A percentile compares a stretch with the other conserved stretches of the same genome.
These are phyloP conservation scores for Psilocybe subaeruginosa DNA, from an alignment of 768 basidiomycete species.

Conservation along the genomic window DNA sequence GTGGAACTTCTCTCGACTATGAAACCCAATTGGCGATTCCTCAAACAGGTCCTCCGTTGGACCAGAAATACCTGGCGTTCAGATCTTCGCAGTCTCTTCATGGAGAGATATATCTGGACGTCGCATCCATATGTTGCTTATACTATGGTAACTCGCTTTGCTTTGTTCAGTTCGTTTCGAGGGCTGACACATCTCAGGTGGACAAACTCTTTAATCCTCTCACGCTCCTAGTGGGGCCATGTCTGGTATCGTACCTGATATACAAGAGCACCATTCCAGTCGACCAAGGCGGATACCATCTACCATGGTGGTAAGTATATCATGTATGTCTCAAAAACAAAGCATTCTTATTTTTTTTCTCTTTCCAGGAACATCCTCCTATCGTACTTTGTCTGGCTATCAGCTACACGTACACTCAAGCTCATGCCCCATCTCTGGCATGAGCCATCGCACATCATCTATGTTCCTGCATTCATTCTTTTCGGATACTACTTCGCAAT, in stretches of 20 bases:
- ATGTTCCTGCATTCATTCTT: slow-evolving; percentile 83
- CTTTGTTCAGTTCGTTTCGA: slow-evolving; percentile 17
- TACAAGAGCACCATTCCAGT: slow-evolving; percentile 77
- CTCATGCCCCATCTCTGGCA: slow-evolving; percentile 84
- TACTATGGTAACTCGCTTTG: slow-evolving; percentile 79
- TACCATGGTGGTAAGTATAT: slow-evolving; percentile 75
- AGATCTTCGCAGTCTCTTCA: slow-evolving; percentile 87
- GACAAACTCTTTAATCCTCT: slow-evolving; percentile 88
- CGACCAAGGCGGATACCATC: slow-evolving; percentile 73
- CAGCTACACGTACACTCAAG: slow-evolving; percentile 77
- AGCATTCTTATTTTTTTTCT: neutral
- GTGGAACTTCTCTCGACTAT: slow-evolving; percentile 89
- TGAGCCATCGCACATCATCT: slow-evolving; percentile 73
- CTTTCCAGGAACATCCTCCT: slow-evolving; percentile 63
- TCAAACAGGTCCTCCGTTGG: slow-evolving; percentile 94
- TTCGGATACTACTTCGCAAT: slow-evolving; percentile 95
- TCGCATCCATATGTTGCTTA: slow-evolving; percentile 90
- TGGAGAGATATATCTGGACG: slow-evolving; percentile 87
- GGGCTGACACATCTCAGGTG: slow-evolving; percentile 45
- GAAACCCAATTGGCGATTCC: slow-evolving; percentile 96
- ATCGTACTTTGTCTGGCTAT: slow-evolving; percentile 72
- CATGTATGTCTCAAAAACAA: neutral
- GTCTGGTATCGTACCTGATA: slow-evolving; percentile 74
- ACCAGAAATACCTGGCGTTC: slow-evolving; percentile 94
- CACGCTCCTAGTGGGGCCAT: slow-evolving; percentile 84